Conservation (phyloP, 139 green algal genomes). For the Chlamydomonas sp. region DNA sequence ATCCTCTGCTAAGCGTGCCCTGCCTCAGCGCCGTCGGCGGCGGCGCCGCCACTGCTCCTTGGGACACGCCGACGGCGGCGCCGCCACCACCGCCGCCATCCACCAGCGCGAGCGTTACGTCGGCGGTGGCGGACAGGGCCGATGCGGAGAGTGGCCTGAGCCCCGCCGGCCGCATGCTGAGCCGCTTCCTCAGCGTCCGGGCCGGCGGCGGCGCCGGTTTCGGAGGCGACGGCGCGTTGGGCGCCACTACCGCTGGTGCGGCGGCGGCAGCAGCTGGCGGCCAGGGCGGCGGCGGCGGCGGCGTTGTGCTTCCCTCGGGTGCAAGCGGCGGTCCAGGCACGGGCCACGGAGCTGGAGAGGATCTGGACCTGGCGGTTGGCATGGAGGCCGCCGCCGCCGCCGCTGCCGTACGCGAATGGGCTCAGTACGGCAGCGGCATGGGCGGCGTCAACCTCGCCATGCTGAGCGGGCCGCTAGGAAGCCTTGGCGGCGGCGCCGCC, state of each 20-base stretch:
- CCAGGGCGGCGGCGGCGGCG: not conserved
- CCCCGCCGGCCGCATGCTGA: conserved; percentile 22
- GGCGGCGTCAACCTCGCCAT: too few relatives aligned
- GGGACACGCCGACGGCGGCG: not conserved
- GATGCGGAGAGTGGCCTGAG: not conserved
- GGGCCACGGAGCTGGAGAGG: too few relatives aligned
- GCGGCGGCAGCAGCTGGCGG: not conserved
- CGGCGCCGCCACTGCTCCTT: too few relatives aligned
- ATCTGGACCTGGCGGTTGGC: too few relatives aligned
- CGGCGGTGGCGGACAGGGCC: not conserved
- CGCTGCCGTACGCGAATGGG: too few relatives aligned
- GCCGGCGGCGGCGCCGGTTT: not conserved
- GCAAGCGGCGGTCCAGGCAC: too few relatives aligned
- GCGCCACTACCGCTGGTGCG: not conserved
- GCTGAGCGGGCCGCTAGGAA: too few relatives aligned
- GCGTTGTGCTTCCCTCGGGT: not conserved
- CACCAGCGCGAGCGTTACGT: not conserved
- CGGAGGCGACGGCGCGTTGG: not conserved
- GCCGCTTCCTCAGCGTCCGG: not conserved
- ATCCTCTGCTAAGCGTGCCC: not conserved
- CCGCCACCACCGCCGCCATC: not conserved
- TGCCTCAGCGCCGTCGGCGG: not conserved
- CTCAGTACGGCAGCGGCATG: too few relatives aligned
- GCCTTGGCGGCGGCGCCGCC: too few relatives aligned
- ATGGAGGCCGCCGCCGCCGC: too few relatives aligned